These are phyloP conservation scores for Serendipita sp. DNA, from an alignment of 768 basidiomycete genomes.

Conservation along the genomic window DNA sequence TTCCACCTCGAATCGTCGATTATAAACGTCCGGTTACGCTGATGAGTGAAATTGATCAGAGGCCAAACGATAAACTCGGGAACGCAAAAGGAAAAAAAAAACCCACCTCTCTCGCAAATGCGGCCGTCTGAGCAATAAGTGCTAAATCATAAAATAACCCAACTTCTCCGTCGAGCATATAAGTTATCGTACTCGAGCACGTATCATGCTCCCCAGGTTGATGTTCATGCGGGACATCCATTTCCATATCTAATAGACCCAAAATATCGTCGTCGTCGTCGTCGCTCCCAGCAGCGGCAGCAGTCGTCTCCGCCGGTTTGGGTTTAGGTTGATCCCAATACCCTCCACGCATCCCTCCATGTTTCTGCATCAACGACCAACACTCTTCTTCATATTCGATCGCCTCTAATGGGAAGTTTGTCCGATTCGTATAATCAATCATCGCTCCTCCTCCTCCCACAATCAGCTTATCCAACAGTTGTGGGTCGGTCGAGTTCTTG, in stretches of 20 bases:
- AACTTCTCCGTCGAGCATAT: conserved; percentile 49
- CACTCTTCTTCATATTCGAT: conserved; percentile 43
- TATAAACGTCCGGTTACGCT: conserved; percentile 52
- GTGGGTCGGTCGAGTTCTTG: conserved; percentile 10
- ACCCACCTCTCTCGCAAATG: conserved; percentile 46
- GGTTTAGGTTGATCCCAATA: conserved; percentile 31
- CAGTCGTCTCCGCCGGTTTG: neutral
- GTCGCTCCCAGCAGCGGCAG: neutral
- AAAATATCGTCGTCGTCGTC: neutral
- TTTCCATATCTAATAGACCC: neutral
- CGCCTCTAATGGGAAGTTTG: conserved; percentile 40
- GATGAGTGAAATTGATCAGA: conserved; percentile 6
- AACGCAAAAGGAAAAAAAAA: neutral
- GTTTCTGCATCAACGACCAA: conserved; percentile 28
- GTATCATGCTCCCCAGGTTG: neutral
- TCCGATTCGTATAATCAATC: conserved; percentile 42
- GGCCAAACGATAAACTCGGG: neutral
- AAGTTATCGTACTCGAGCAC: conserved; percentile 53
- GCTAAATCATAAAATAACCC: conserved; percentile 53
- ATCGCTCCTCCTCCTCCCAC: neutral
- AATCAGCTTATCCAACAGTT: neutral
- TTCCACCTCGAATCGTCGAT: conserved; percentile 60
- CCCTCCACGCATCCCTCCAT: conserved; percentile 24
- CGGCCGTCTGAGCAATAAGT: conserved; percentile 38
- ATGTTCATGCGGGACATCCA: neutral